These are phyloP conservation scores for Helianthus annuus DNA, from an alignment of 129 eudicot species.

Conservation along the genomic window DNA sequence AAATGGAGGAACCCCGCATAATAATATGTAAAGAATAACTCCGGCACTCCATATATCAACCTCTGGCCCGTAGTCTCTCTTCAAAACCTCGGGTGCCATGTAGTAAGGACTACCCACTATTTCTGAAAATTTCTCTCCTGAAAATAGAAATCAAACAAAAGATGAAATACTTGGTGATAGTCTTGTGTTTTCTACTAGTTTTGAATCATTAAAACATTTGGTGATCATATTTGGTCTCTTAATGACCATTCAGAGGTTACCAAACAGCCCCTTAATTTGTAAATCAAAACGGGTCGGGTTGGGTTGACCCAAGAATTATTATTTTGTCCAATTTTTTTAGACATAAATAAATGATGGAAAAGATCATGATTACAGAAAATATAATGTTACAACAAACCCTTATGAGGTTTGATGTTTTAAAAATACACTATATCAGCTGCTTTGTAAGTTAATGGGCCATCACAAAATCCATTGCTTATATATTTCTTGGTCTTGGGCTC, in stretches of 20 bases:
- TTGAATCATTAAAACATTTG: not conserved
- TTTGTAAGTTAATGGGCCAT: not conserved
- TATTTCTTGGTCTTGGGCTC: slow-evolving; percentile 3
- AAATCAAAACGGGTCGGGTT: not conserved
- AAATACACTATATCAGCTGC: not conserved
- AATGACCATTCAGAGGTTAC: too few species aligned
- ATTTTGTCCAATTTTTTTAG: not conserved
- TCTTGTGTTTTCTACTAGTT: not conserved
- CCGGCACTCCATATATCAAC: slow-evolving; percentile 98
- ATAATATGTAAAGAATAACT: slow-evolving; percentile 82
- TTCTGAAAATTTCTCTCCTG: slow-evolving; percentile 89
- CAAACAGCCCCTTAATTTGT: too few species aligned
- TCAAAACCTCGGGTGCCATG: slow-evolving; percentile 92
- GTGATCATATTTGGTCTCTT: too few species aligned
- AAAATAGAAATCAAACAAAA: not conserved
- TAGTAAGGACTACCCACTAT: slow-evolving; percentile 98
- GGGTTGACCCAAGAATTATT: not conserved
- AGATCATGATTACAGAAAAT: not conserved
- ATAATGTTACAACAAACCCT: not conserved
- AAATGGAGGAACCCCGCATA: slow-evolving; percentile 98
- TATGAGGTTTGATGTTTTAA: not conserved
- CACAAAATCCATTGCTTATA: slow-evolving; percentile 21
- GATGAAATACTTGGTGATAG: not conserved
- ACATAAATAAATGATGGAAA: not conserved
- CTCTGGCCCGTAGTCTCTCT: slow-evolving; percentile 85